A percentile compares a stretch with the other conserved stretches of the same genome.
Conservation (phyloP, 2,329 filamentous ascomycete genomes). For the Microdochium paspali region DNA sequence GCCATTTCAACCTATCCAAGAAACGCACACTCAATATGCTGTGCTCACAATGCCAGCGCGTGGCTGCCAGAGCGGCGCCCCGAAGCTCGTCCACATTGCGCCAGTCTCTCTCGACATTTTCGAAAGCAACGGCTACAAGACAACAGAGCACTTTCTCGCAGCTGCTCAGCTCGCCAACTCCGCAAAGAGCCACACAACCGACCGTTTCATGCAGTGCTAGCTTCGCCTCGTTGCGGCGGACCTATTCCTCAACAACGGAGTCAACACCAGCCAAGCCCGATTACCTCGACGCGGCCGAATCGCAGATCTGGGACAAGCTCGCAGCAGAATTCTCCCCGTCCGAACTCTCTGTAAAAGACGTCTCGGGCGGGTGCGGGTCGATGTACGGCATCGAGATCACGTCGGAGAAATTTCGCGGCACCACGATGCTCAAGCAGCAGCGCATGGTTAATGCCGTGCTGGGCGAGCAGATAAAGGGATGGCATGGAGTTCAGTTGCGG, state of each 20-base stretch:
- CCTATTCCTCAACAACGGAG: slow-evolving; percentile 14
- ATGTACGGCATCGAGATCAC: slow-evolving; percentile 81
- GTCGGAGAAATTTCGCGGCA: slow-evolving; percentile 60
- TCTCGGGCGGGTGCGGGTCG: slow-evolving; percentile 74
- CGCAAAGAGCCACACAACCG: background rate
- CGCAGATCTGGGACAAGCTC: slow-evolving; percentile 47
- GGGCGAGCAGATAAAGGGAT: slow-evolving; percentile 65
- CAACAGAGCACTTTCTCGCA: background rate
- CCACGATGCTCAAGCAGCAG: slow-evolving; percentile 72
- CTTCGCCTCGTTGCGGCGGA: slow-evolving; percentile 1
- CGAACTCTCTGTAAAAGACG: slow-evolving; percentile 60
- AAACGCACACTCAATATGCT: slow-evolving; percentile 10
- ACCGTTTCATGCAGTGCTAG: background rate
- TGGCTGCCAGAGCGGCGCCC: slow-evolving; percentile 8
- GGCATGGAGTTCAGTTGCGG: slow-evolving; percentile 76
- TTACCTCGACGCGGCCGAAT: slow-evolving; percentile 45
- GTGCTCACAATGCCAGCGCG: slow-evolving; percentile 11
- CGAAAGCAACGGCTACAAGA: background rate
- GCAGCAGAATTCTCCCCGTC: slow-evolving; percentile 38
- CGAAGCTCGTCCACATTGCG: slow-evolving; percentile 5
- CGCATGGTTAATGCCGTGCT: slow-evolving; percentile 68
- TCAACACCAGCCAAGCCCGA: slow-evolving; percentile 33
- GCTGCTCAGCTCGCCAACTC: background rate
- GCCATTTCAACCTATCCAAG: too few species aligned
- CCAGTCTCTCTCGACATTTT: slow-evolving; percentile 1